Percentiles rank a stretch among this genome's conserved stretches.
phyloP scores from a whole-genome alignment of 2,329 filamentous ascomycete genomes.

The Xylaria sp. region DNA sequence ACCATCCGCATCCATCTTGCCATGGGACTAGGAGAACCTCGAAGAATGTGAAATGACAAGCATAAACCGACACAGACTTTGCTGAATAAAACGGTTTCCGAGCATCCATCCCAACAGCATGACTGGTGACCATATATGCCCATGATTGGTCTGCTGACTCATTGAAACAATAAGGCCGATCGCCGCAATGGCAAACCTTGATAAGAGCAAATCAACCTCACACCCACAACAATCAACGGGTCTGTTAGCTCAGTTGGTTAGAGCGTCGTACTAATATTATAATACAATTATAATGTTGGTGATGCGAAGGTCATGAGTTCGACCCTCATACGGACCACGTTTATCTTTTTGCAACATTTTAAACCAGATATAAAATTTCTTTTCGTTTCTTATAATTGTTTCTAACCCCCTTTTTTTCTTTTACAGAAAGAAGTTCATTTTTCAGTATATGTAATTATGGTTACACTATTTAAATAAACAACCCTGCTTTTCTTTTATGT shows the following conservation, averaged over 20 bases:
- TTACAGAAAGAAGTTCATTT: background rate
- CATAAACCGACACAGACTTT: constrained; percentile 28
- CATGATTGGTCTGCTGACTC: constrained; percentile 23
- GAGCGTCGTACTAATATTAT: no score
- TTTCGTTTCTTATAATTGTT: background rate
- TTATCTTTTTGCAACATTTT: background rate
- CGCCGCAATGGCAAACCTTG: background rate
- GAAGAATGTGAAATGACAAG: constrained; percentile 29
- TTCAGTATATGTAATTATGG: background rate
- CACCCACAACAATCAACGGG: background rate
- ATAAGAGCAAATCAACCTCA: background rate
- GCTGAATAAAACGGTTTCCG: constrained; percentile 29
- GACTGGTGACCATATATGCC: constrained; percentile 28
- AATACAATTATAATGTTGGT: no score
- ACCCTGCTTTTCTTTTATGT: constrained; percentile 3
- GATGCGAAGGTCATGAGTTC: no score
- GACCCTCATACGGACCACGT: background rate
- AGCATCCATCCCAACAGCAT: constrained; percentile 28
- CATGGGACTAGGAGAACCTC: constrained; percentile 27
- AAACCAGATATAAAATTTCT: background rate
- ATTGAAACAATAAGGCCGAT: background rate
- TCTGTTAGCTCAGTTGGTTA: no score
- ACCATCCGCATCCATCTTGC: constrained; percentile 27
- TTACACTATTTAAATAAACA: background rate
- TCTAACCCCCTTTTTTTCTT: background rate